phyloP scores from a whole-genome alignment of 148 eudicot genomes.

The Rhododendron ferrugineum region DNA sequence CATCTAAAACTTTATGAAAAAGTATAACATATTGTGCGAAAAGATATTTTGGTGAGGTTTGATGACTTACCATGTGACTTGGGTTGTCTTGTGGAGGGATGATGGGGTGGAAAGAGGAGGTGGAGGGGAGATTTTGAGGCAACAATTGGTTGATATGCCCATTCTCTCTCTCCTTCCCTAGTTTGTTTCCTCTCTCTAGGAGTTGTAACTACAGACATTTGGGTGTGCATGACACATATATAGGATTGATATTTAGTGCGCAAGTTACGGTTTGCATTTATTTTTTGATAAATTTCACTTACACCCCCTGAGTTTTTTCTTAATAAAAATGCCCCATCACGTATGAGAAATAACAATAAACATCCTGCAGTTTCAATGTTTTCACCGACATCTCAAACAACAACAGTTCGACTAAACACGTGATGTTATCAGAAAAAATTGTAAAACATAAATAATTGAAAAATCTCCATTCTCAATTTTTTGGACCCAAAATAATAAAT shows the following conservation, averaged over 20 bases:
- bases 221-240: not conserved
- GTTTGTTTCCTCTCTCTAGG: not conserved
- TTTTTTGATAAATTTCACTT: not conserved
- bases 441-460: too few relatives aligned
- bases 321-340: not conserved
- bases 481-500: not conserved
- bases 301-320: not conserved
- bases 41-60: not conserved
- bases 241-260: not conserved
- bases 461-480: too few relatives aligned
- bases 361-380: not conserved
- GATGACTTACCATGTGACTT: constrained; percentile 30
- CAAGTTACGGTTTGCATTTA: not conserved
- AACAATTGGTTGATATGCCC: constrained; percentile 35
- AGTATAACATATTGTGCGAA: not conserved
- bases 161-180: constrained; percentile 14
- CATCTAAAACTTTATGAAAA: not conserved
- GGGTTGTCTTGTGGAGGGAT: constrained; percentile 15
- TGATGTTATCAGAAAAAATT: not conserved
- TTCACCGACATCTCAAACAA: not conserved
- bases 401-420: too few relatives aligned
- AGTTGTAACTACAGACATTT: not conserved
- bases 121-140: constrained; percentile 38
- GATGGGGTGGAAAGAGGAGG: constrained; percentile 16
- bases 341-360: too few relatives aligned